phyloP scores from a whole-genome alignment of 176 grass and related monocot species.

The Zizania latifolia region DNA sequence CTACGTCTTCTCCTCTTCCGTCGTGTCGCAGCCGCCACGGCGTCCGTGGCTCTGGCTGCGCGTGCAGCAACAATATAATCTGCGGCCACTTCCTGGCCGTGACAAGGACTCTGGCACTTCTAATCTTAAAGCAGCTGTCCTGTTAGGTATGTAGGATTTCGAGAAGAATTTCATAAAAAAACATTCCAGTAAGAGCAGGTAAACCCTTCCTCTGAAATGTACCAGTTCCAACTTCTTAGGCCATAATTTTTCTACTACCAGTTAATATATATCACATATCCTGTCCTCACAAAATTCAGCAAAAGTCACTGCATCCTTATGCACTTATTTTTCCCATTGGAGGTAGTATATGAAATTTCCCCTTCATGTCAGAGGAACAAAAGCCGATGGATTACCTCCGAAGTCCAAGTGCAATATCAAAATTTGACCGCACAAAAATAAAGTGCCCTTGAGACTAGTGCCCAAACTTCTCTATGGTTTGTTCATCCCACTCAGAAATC shows the following conservation, averaged over 20 bases:
- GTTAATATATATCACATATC: not conserved
- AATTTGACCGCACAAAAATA: not conserved
- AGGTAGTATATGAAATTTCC: not conserved
- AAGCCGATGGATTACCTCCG: not conserved
- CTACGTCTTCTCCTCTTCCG: too few species aligned
- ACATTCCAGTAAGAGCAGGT: not conserved
- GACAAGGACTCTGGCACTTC: too few species aligned
- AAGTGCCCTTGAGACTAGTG: not conserved
- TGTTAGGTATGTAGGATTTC: not conserved
- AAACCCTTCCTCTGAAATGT: not conserved
- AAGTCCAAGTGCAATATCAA: not conserved
- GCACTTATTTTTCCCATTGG: not conserved
- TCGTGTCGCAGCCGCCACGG: too few species aligned
- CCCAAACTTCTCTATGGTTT: not conserved
- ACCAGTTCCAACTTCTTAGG: not conserved
- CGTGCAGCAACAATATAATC: too few species aligned
- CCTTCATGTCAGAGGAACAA: not conserved
- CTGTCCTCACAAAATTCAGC: not conserved
- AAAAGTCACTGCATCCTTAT: not conserved
- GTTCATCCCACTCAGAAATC: not conserved
- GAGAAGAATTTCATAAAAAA: not conserved
- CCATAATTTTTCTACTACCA: not conserved
- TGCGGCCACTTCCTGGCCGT: too few species aligned
- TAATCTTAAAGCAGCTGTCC: not conserved
- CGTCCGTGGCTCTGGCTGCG: too few species aligned